Evolutionary conservation across 2,329 filamentous ascomycete genomes (phyloP), one percentile per base, ranked within the genome.

Genomic region (Chalara sp.): DNA sequence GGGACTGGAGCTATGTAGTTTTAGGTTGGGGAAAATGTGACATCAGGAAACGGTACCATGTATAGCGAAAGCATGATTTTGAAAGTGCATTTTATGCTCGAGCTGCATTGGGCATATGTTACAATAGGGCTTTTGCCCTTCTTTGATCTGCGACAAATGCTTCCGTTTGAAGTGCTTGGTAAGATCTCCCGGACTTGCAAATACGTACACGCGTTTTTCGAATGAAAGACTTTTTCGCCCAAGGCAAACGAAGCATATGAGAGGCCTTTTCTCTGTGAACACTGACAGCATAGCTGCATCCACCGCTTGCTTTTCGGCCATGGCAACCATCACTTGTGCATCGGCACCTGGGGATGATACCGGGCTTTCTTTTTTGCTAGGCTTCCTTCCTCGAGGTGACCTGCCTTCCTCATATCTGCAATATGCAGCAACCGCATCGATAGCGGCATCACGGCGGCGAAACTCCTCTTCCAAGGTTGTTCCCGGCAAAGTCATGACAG

Each of bases 371-470:
- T 29, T 11, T 50, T 40, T n/a, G 42, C 48, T 41, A n/a, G 46
- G 42, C 12, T 13, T 21, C 21, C 37, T 40, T 21, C 32, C 12
- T 6, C 37, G 37, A 40, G n/a, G 5, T 6, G 46, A 4, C 6
- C 32, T 32, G 3, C 35, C 32, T 12, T 47, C 46, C 35, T 56
- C 32, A 41, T 56, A 56, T 46, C 51, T 32, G 53, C 49, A 59
- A 51, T 63, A 63, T 46, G 53, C 49, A 56, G 56, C 54, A 46
- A 63, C 60, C 33, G 52, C 50, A 58, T 65, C 48, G 45, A 66
- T 65, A 46, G 60, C 57, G 42, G 56, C 53, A 31, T 61, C 65
- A 37, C 55, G 54, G 29, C 53, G 46, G 49, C 13, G 53, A 43
- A 59, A 51, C 50, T 62, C 60, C 32, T 50, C 31, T 29, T 57